A percentile compares a stretch with the other conserved stretches of the same genome.
Conservation (phyloP, 176 grass and related monocot genomes). For the Tillandsia leiboldiana region DNA sequence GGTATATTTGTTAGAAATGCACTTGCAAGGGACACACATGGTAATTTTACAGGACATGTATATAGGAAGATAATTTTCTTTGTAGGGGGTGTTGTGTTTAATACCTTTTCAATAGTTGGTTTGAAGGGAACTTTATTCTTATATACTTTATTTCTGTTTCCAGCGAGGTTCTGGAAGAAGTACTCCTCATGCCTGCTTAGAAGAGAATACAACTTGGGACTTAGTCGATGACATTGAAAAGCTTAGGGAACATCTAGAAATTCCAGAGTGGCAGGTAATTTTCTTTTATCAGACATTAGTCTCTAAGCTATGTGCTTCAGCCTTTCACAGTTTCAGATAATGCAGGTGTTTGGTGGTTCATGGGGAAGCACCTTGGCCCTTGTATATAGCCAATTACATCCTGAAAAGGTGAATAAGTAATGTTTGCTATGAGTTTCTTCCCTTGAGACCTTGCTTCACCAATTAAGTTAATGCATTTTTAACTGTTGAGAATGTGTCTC, state of each 20-base stretch:
- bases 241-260: constrained; percentile 71
- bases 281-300: not conserved
- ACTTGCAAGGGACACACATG: not conserved
- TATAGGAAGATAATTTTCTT: no score
- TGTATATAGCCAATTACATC: constrained; percentile 71
- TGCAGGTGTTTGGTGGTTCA: constrained; percentile 89
- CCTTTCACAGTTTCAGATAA: not conserved
- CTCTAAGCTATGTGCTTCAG: not conserved
- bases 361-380: constrained; percentile 97
- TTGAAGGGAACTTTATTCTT: not conserved
- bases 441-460: not conserved
- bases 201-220: constrained; percentile 95
- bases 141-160: not conserved
- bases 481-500: not conserved
- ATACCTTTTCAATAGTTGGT: no score
- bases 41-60: no score
- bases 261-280: constrained; percentile 83
- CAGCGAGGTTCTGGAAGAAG: constrained; percentile 83
- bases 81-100: no score
- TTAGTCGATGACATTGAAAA: constrained; percentile 84
- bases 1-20: no score
- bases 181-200: constrained; percentile 83
- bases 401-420: constrained; percentile 50
- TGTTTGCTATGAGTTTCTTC: not conserved
- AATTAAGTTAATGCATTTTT: not conserved